Conservation (phyloP, 371 early-diverging fungal species). For the Lichtheimia ramosa region DNA sequence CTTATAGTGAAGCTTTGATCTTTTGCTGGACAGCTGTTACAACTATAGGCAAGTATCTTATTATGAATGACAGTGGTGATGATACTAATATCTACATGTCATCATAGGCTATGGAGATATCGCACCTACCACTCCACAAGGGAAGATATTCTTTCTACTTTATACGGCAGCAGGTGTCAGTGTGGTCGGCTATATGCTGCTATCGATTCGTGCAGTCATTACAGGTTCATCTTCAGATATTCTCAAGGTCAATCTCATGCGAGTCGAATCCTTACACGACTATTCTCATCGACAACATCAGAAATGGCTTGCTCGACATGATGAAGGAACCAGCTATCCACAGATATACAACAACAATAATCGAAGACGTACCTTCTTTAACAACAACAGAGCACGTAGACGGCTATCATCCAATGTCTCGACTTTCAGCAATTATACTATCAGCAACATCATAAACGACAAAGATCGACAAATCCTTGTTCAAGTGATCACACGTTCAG, state of each 20-base stretch:
- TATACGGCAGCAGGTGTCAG: slow-evolving; percentile 17
- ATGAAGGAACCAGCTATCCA: background rate
- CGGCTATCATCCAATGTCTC: slow-evolving; percentile 15
- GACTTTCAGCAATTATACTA: slow-evolving; percentile 12
- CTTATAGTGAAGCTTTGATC: slow-evolving; percentile 17
- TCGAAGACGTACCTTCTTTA: background rate
- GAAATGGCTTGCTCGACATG: slow-evolving; percentile 13
- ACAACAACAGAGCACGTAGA: background rate
- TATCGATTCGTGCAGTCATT: slow-evolving; percentile 26
- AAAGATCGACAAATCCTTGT: slow-evolving; percentile 19
- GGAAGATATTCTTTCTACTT: slow-evolving; percentile 18
- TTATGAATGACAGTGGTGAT: background rate
- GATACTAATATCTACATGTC: no score
- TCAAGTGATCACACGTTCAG: slow-evolving; percentile 22
- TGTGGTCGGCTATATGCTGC: slow-evolving; percentile 18
- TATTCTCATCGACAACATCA: slow-evolving; percentile 17
- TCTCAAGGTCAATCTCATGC: slow-evolving; percentile 23
- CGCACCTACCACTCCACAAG: slow-evolving; percentile 10
- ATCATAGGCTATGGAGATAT: slow-evolving; percentile 24
- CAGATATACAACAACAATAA: background rate
- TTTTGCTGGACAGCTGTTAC: slow-evolving; percentile 22
- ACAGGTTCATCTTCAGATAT: slow-evolving; percentile 16
- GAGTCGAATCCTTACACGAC: slow-evolving; percentile 18
- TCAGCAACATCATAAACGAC: slow-evolving; percentile 11
- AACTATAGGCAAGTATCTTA: slow-evolving; percentile 13